Evolutionary conservation across 2,329 filamentous ascomycete species (phyloP), one percentile per base, ranked within the genome.

Genomic region (Calonectria ilicicola): DNA sequence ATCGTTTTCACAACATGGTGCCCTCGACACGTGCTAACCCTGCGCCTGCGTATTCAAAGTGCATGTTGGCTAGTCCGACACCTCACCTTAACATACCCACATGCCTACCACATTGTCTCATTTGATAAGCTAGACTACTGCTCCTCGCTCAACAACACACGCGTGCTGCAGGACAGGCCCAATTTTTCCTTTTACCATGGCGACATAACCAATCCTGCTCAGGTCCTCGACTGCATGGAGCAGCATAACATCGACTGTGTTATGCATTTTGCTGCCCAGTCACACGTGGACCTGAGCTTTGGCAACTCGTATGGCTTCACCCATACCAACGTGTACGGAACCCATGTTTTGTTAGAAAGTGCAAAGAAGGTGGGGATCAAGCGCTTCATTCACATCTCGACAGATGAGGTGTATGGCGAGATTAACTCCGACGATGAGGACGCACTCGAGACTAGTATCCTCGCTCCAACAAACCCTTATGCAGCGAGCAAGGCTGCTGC

Each of bases 91-190:
- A 94, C 92, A 40, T 96, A 96, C 80, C 90, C 93, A 3, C 82
- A 92, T 47, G 88, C 90, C 75, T 97, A 97, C 87, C 94, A 94
- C 80, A 90, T 96, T 74, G 88, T 96, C 64, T 96, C 93, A 40
- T 95, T 96, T 80, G 94, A 97, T 85, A 96, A 96, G 84, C 88
- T 96, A 72, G 94, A 96, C 82, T 95, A 95, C 85, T 95, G 93
- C 85, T 90, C 94, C 9, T 94, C 94, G 9, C 87, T 95, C 77
- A 95, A 95, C 86, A 97, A 96, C 84, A 95, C 93, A 4, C 89
- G 92, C 53, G 87, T 90, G 64, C 89, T 96, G 62, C 89, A 93
- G 78, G 88, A 89, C 74, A 89, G 89, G 77, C 86, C 89, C 67
- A 96, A 96, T 83, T 97, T 96, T 83, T 90, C 88, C 35, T 96